phyloP scores from a whole-genome alignment of 495 filamentous ascomycete species.

The Cercophora scortea region DNA sequence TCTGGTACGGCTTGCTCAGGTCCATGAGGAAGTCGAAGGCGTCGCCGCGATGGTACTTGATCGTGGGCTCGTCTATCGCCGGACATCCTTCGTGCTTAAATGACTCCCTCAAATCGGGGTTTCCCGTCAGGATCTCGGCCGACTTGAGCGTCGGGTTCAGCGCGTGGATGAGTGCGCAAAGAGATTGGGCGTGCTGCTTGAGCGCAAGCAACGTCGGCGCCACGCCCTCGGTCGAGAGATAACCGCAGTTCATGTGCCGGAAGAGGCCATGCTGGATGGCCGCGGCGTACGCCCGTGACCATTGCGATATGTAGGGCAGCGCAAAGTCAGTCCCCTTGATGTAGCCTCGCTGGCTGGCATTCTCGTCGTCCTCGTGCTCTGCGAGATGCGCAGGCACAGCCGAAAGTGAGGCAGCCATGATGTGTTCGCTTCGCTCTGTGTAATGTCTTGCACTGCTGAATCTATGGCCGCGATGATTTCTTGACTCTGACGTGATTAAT shows the following conservation, averaged over 20 bases:
- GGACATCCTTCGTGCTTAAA: not conserved
- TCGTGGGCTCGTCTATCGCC: not conserved
- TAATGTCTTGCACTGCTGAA: not conserved
- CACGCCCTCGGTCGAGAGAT: slow-evolving; percentile 36
- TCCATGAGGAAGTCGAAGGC: slow-evolving; percentile 46
- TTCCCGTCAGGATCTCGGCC: slow-evolving; percentile 15
- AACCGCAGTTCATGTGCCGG: slow-evolving; percentile 41
- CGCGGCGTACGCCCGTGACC: slow-evolving; percentile 13
- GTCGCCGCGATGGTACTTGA: slow-evolving; percentile 21
- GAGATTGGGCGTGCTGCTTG: slow-evolving; percentile 48
- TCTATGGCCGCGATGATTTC: too few species aligned
- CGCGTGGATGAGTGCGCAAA: slow-evolving; percentile 39
- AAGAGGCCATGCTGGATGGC: slow-evolving; percentile 19
- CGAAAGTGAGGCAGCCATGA: slow-evolving; percentile 1
- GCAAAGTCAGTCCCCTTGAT: slow-evolving; percentile 24
- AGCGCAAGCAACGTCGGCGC: slow-evolving; percentile 43
- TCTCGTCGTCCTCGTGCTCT: slow-evolving; percentile 21
- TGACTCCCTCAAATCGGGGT: not conserved
- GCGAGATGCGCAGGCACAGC: slow-evolving; percentile 14
- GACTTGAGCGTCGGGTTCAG: slow-evolving; percentile 25
- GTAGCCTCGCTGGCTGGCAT: slow-evolving; percentile 18
- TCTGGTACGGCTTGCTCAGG: slow-evolving; percentile 34
- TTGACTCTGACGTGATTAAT: too few species aligned
- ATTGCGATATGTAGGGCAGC: slow-evolving; percentile 23
- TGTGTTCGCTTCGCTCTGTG: not conserved